Conservation (phyloP, 2,329 filamentous ascomycete species). For the Sclerotinia trifoliorum region DNA sequence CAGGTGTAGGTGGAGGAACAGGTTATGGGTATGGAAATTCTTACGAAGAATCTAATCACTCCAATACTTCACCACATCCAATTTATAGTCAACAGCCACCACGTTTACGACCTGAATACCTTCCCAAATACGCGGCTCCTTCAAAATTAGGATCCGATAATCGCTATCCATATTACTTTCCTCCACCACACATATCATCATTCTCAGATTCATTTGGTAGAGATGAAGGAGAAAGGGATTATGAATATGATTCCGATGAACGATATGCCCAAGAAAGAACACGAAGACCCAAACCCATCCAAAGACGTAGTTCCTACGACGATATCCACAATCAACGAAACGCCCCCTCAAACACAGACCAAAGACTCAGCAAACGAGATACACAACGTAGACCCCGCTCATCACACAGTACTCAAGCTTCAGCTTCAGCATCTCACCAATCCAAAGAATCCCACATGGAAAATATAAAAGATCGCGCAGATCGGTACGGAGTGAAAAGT, state of each 20-base stretch:
- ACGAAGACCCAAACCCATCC: not conserved
- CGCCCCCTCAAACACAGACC: not conserved
- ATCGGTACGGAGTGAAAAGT: slow-evolving; percentile 26
- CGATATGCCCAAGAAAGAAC: not conserved
- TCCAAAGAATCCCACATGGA: not conserved
- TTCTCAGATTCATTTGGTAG: not conserved
- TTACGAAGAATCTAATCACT: slow-evolving; percentile 8
- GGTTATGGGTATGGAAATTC: not conserved
- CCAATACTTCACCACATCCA: not conserved
- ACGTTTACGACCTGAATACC: slow-evolving; percentile 15
- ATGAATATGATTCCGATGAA: not conserved
- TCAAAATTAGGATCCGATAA: not conserved
- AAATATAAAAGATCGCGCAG: slow-evolving; percentile 1
- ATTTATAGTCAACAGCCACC: slow-evolving; percentile 20
- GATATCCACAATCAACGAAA: slow-evolving; percentile 1
- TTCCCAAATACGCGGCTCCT: slow-evolving; percentile 4
- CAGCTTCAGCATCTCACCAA: no score
- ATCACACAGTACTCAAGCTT: not conserved
- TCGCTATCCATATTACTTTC: not conserved
- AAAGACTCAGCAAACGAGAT: not conserved
- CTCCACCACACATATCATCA: slow-evolving; percentile 1
- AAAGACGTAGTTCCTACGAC: slow-evolving; percentile 15
- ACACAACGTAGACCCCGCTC: not conserved
- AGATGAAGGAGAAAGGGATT: not conserved
- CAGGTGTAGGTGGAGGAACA: not conserved